Conservation (phyloP, 2,329 filamentous ascomycete genomes). For the Diaporthe eres region DNA sequence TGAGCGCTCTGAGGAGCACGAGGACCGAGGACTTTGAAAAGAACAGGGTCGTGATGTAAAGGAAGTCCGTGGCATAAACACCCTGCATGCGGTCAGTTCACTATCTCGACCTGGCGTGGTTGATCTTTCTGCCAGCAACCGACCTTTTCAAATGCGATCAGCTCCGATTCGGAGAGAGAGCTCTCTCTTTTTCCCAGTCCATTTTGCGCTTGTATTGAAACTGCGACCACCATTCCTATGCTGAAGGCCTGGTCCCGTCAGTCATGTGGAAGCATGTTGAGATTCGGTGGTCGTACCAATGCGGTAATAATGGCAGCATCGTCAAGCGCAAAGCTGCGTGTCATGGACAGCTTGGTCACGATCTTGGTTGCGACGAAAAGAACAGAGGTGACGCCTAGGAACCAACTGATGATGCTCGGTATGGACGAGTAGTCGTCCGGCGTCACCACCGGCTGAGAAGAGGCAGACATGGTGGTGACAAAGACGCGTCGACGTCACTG, state of each 20-base stretch:
- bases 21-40: slow-evolving; percentile 8
- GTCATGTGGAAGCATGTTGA: not conserved
- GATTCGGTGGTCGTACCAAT: not conserved
- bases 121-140: not conserved
- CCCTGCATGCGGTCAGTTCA: not conserved
- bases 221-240: not conserved
- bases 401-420: slow-evolving; percentile 22
- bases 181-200: slow-evolving; percentile 3
- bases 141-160: not conserved
- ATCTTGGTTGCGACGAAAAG: not conserved
- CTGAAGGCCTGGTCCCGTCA: not conserved
- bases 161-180: not conserved
- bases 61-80: not conserved
- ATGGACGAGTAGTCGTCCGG: slow-evolving; percentile 10
- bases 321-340: not conserved
- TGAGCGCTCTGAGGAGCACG: not conserved
- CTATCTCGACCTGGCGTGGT: not conserved
- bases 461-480: not conserved
- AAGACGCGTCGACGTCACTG: not conserved
- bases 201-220: not conserved
- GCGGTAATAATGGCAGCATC: slow-evolving; percentile 5
- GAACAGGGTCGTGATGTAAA: not conserved
- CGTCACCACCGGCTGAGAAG: not conserved
- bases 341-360: slow-evolving; percentile 7
- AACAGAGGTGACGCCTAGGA: not conserved